These are phyloP conservation scores for Umbellularia californica DNA, from an alignment of 164 flowering plant genomes.

Conservation along the genomic window DNA sequence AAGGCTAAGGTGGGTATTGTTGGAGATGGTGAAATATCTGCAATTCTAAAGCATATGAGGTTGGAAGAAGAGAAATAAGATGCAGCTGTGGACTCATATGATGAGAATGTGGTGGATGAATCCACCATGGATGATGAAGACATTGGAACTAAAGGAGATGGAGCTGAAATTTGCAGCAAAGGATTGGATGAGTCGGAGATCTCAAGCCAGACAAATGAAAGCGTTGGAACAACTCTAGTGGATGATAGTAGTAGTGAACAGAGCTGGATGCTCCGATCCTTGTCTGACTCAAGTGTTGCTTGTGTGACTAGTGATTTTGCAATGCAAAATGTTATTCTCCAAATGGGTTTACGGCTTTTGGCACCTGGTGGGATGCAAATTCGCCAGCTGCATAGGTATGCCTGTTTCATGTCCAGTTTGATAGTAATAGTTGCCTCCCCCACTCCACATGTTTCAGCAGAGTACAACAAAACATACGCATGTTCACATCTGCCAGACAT, in stretches of 20 bases:
- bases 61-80: slow-evolving; percentile 38
- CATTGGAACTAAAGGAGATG: slow-evolving; percentile 24
- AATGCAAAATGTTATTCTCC: slow-evolving; percentile 96
- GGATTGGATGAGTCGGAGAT: slow-evolving; percentile 42
- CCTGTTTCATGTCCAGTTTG: background rate
- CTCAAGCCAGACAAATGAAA: slow-evolving; percentile 42
- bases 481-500: no score
- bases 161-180: slow-evolving; percentile 22
- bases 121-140: background rate
- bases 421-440: background rate
- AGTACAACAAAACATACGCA: no score
- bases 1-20: background rate
- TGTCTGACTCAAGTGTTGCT: slow-evolving; percentile 91
- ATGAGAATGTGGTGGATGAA: background rate
- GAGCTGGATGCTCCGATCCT: slow-evolving; percentile 78
- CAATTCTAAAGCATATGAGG: slow-evolving; percentile 46
- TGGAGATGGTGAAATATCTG: slow-evolving; percentile 31
- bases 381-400: slow-evolving; percentile 90
- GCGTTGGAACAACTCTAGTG: slow-evolving; percentile 36
- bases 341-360: slow-evolving; percentile 86
- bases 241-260: slow-evolving; percentile 80
- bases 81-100: slow-evolving; percentile 7
- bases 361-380: slow-evolving; percentile 97
- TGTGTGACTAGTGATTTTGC: slow-evolving; percentile 92
- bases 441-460: no score